phyloP scores from a whole-genome alignment of 2,329 filamentous ascomycete genomes.

The Diaporthe sp. region DNA sequence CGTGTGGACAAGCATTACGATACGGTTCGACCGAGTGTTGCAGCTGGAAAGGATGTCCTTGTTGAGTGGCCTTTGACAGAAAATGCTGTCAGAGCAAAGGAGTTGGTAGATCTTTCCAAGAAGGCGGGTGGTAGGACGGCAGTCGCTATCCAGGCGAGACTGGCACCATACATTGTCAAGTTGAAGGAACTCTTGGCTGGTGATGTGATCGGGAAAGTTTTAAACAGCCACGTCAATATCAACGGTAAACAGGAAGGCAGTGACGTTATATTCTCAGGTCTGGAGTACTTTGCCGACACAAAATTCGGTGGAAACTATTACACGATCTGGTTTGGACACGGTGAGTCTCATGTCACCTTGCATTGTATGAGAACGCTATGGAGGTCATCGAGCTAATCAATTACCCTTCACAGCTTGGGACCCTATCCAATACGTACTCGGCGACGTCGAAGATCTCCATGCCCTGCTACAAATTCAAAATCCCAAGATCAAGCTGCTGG shows the following conservation, averaged over 20 bases:
- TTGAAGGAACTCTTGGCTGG: slow-evolving; percentile 59
- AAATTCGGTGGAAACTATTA: slow-evolving; percentile 61
- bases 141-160: slow-evolving; percentile 66
- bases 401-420: slow-evolving; percentile 56
- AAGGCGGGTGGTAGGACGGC: slow-evolving; percentile 51
- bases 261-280: slow-evolving; percentile 49
- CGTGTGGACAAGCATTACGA: slow-evolving; percentile 67
- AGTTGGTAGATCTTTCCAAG: slow-evolving; percentile 55
- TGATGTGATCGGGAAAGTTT: slow-evolving; percentile 64
- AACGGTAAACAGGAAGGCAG: slow-evolving; percentile 54
- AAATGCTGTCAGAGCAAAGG: slow-evolving; percentile 55
- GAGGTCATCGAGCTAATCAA: slow-evolving; percentile 40
- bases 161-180: slow-evolving; percentile 59
- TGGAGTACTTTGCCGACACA: slow-evolving; percentile 64
- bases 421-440: slow-evolving; percentile 59
- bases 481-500: slow-evolving; percentile 54
- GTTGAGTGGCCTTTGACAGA: slow-evolving; percentile 72
- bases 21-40: slow-evolving; percentile 61
- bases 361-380: slow-evolving; percentile 43
- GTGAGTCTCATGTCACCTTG: slow-evolving; percentile 48
- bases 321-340: slow-evolving; percentile 59
- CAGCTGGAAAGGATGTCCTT: slow-evolving; percentile 66
- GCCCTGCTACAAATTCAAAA: slow-evolving; percentile 61
- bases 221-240: slow-evolving; percentile 63
- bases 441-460: slow-evolving; percentile 57